Percentiles rank a stretch among this genome's conserved stretches.
Evolutionary conservation across 768 basidiomycete species (phyloP).

Genomic region (Suillus variegatus): DNA sequence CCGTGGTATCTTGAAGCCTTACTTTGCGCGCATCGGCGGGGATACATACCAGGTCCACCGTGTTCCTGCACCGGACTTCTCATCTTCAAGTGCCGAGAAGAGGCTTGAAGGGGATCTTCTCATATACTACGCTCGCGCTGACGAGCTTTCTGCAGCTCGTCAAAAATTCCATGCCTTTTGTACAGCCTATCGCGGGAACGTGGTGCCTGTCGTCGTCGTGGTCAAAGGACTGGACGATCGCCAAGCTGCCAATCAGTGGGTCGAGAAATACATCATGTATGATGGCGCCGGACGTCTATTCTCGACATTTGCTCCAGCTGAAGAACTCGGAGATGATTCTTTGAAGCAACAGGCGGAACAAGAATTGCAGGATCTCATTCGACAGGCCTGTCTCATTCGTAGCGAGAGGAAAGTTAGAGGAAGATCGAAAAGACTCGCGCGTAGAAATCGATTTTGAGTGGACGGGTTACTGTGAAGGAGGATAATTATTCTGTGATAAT

Average conservation of each 20-base stretch:
- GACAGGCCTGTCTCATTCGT: neutral
- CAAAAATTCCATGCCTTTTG: constrained; percentile 12
- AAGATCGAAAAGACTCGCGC: neutral
- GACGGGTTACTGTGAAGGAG: neutral
- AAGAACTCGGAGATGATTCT: neutral
- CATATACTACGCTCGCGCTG: neutral
- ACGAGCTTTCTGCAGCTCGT: neutral
- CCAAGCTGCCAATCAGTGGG: constrained; percentile 14
- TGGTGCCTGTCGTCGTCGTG: constrained; percentile 22
- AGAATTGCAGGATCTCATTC: neutral
- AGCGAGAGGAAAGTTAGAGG: neutral
- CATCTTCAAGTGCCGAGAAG: neutral
- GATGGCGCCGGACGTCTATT: neutral
- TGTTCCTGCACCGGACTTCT: neutral
- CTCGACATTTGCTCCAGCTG: neutral
- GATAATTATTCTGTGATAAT: neutral
- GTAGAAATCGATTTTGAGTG: neutral
- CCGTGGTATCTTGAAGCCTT: neutral
- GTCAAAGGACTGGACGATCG: constrained; percentile 16
- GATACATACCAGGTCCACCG: constrained; percentile 1
- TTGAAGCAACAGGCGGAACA: neutral
- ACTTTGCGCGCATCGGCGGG: neutral
- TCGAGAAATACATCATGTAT: neutral
- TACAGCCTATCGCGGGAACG: constrained; percentile 13
- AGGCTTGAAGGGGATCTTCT: constrained; percentile 4